These are phyloP conservation scores for Lunularia cruciata DNA, from an alignment of 225 moss, liverwort and hornwort species.

Conservation along the genomic window DNA sequence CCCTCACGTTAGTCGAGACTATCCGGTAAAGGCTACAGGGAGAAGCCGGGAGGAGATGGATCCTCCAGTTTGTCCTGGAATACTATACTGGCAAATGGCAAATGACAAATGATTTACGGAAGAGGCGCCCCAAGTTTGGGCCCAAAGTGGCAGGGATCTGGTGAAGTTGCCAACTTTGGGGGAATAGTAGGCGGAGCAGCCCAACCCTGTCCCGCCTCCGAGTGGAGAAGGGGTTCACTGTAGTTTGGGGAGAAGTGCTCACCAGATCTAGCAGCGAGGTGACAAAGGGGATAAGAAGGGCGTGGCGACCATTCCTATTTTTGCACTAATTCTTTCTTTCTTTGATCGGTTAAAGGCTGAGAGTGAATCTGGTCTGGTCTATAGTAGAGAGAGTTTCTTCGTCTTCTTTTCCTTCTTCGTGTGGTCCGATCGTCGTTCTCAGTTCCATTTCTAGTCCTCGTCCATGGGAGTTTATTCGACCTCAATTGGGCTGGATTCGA, in stretches of 20 bases:
- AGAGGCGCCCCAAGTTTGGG: background rate
- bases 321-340: slow-evolving; percentile 1
- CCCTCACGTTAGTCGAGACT: background rate
- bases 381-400: background rate
- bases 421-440: background rate
- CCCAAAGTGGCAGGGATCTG: background rate
- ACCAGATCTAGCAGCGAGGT: no score
- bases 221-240: background rate
- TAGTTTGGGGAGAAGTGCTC: no score
- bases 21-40: background rate
- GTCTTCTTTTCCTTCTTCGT: background rate
- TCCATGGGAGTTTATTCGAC: background rate
- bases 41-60: background rate
- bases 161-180: background rate
- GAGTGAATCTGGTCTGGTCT: background rate
- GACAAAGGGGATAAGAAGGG: slow-evolving; percentile 18
- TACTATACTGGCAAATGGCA: background rate
- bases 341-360: background rate
- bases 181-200: background rate
- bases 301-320: slow-evolving; percentile 18
- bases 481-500: background rate
- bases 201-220: no score
- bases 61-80: background rate
- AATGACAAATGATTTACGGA: background rate
- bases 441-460: background rate